Conservation (phyloP, 306 rosid genomes). For the Sesbania bispinosa region DNA sequence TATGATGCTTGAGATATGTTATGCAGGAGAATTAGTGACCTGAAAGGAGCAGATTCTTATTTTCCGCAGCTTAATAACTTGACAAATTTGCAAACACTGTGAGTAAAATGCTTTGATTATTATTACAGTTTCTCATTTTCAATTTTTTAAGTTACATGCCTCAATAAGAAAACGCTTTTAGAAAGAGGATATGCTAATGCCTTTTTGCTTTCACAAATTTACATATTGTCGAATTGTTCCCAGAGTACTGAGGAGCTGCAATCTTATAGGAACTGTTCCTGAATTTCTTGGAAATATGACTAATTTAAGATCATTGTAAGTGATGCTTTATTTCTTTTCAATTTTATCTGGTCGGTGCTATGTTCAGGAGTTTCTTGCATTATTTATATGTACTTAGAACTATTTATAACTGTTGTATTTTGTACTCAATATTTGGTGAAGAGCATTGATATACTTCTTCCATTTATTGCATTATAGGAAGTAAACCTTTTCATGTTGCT, state of each 20-base stretch:
- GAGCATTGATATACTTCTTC: not conserved
- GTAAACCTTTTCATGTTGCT: conserved; percentile 4
- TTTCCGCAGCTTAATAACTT: conserved; percentile 48
- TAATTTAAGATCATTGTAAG: conserved; percentile 50
- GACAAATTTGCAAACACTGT: conserved; percentile 44
- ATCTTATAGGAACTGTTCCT: conserved; percentile 31
- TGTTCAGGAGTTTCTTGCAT: not conserved
- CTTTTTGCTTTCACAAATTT: not conserved
- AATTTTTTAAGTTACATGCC: not conserved
- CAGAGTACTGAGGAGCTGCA: conserved; percentile 44
- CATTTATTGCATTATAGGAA: not conserved
- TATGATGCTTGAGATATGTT: not conserved
- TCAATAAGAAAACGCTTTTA: not conserved
- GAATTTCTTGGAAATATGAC: conserved; percentile 40
- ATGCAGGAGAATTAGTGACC: conserved; percentile 72
- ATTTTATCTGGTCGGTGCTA: not conserved
- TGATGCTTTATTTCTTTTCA: not conserved
- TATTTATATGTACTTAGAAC: not conserved
- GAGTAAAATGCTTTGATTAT: conserved; percentile 26
- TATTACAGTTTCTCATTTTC: not conserved
- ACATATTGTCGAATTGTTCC: not conserved
- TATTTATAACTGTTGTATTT: not conserved
- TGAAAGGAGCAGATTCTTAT: conserved; percentile 49
- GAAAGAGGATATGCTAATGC: not conserved
- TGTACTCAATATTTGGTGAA: not conserved